These are phyloP conservation scores for Eutrema japonicum DNA, from an alignment of 345 rosid genomes.

Conservation along the genomic window DNA sequence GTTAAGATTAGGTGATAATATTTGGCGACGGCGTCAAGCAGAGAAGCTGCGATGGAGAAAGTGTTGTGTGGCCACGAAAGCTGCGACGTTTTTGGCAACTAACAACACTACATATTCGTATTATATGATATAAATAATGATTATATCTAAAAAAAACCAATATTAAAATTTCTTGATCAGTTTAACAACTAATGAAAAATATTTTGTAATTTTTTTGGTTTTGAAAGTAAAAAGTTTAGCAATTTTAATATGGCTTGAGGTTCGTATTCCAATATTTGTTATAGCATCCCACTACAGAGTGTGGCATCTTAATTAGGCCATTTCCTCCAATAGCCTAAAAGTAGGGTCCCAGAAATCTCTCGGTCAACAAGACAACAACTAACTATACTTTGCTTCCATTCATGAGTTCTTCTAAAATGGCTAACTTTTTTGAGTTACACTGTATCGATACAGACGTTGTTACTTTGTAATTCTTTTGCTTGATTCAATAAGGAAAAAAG, in stretches of 20 bases:
- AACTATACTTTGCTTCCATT: neutral
- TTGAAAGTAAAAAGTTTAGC: neutral
- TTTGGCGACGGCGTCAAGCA: neutral
- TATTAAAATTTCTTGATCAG: too few species aligned
- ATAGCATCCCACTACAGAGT: neutral
- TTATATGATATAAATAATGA: neutral
- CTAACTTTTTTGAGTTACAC: neutral
- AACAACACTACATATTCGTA: constrained; percentile 1
- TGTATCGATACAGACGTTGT: too few species aligned
- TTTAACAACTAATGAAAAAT: neutral
- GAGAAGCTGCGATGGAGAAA: neutral
- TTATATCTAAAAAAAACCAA: neutral
- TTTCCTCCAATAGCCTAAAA: neutral
- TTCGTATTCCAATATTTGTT: neutral
- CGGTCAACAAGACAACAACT: neutral
- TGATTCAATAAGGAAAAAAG: neutral
- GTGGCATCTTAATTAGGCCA: neutral
- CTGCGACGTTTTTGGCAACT: constrained; percentile 13
- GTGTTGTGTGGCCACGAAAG: constrained; percentile 26
- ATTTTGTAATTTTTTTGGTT: too few species aligned
- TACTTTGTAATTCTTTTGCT: neutral
- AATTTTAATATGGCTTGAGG: neutral
- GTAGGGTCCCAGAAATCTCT: neutral
- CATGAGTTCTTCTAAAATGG: neutral
- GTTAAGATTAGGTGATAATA: too few species aligned